These are phyloP conservation scores for Lantana camara DNA, from an alignment of 257 asterid species.

Conservation along the genomic window DNA sequence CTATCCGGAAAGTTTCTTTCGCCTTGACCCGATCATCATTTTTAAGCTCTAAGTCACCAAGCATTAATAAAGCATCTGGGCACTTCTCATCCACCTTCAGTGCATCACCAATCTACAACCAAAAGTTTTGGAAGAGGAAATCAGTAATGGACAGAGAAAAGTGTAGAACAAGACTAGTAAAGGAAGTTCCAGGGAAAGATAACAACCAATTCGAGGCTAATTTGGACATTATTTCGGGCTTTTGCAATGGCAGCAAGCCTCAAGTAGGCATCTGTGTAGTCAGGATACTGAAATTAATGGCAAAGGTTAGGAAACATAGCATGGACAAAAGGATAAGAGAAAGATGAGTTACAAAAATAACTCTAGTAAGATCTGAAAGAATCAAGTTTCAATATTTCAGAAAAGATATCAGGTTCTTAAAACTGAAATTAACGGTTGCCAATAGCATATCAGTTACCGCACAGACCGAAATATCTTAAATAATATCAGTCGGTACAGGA, in stretches of 20 bases:
- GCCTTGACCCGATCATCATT: conserved; percentile 99
- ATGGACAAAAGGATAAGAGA: conserved; percentile 14
- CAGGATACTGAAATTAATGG: conserved; percentile 71
- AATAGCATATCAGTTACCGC: conserved; percentile 16
- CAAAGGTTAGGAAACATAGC: conserved; percentile 25
- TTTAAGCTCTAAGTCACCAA: conserved; percentile 97
- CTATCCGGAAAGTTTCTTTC: conserved; percentile 87
- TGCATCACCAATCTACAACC: conserved; percentile 78
- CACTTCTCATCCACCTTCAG: conserved; percentile 89
- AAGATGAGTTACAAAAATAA: neutral
- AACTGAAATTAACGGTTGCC: neutral
- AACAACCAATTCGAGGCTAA: conserved; percentile 92
- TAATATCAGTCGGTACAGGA: conserved; percentile 76
- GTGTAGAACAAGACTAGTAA: conserved; percentile 17
- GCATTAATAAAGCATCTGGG: conserved; percentile 91
- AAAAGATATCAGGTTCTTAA: conserved; percentile 27
- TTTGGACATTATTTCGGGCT: conserved; percentile 82
- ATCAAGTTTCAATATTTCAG: conserved; percentile 13
- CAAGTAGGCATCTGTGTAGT: conserved; percentile 86
- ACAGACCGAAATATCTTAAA: conserved; percentile 62
- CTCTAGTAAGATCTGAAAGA: conserved; percentile 15
- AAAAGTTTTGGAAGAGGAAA: conserved; percentile 22
- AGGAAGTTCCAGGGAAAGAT: conserved; percentile 30
- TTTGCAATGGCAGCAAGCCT: conserved; percentile 96
- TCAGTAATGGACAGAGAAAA: conserved; percentile 16